These are phyloP conservation scores for Turritis glabra DNA, from an alignment of 345 rosid species.

Conservation along the genomic window DNA sequence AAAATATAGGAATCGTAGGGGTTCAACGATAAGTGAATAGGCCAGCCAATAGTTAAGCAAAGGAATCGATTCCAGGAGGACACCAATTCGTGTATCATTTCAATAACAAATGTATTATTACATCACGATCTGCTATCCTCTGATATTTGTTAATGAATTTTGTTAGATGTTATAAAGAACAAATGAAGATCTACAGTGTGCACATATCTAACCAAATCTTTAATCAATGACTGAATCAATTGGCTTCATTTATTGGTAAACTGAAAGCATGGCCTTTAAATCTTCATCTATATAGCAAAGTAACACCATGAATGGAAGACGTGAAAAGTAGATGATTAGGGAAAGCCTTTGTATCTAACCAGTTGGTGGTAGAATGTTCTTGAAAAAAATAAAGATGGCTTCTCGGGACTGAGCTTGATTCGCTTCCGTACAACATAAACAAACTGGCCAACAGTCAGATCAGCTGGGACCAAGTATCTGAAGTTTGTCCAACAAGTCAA, in stretches of 20 bases:
- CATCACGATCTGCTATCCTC: no score
- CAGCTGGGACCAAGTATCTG: constrained; percentile 64
- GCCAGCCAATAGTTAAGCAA: no score
- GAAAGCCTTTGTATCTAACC: constrained; percentile 27
- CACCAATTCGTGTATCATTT: no score
- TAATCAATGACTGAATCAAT: background rate
- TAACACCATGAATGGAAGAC: constrained; percentile 7
- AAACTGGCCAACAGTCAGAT: constrained; percentile 65
- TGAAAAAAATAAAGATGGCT: constrained; percentile 59
- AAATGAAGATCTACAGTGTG: background rate
- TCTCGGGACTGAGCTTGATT: constrained; percentile 63
- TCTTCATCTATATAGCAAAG: background rate
- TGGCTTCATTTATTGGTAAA: background rate
- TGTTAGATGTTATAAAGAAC: no score
- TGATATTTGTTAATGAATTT: no score
- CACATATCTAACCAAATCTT: background rate
- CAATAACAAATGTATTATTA: no score
- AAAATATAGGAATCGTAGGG: no score
- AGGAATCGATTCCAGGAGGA: no score
- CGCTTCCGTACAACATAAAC: constrained; percentile 62
- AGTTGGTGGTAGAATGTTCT: constrained; percentile 56
- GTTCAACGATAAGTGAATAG: no score
- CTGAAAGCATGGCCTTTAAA: background rate
- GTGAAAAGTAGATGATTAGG: background rate
- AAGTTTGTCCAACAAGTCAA: background rate